A percentile compares a stretch with the other conserved stretches of the same genome.
Evolutionary conservation across 306 rosid genomes (phyloP).

Genomic region (Ziziphus jujuba): DNA sequence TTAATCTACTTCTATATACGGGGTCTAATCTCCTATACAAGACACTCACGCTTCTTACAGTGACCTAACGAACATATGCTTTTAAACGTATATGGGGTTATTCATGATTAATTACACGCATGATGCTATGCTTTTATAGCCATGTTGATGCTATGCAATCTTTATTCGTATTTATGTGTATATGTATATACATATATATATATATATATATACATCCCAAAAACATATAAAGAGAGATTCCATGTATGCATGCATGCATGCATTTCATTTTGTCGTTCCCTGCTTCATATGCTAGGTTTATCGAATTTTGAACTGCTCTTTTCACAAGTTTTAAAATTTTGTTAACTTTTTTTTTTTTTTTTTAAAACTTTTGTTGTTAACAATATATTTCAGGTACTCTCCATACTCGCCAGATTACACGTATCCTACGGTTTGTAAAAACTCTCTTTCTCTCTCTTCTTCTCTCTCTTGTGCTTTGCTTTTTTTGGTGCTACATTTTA

Average conservation of each 20-base stretch:
- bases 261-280: too few relatives aligned
- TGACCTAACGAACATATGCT: too few relatives aligned
- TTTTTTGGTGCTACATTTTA: slow-evolving; percentile 4
- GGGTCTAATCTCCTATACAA: not conserved
- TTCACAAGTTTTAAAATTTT: too few relatives aligned
- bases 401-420: slow-evolving; percentile 90
- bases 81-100: too few relatives aligned
- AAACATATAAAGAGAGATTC: too few relatives aligned
- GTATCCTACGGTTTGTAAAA: slow-evolving; percentile 71
- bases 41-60: too few relatives aligned
- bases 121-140: too few relatives aligned
- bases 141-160: too few relatives aligned
- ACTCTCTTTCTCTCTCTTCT: slow-evolving; percentile 11
- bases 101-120: not conserved
- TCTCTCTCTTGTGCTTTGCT: slow-evolving; percentile 2
- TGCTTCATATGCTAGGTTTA: too few relatives aligned
- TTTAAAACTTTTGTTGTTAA: not conserved
- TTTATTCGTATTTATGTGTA: not conserved
- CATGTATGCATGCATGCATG: slow-evolving; percentile 15
- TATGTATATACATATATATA: not conserved
- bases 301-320: too few relatives aligned
- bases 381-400: slow-evolving; percentile 72
- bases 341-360: too few relatives aligned
- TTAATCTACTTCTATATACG: slow-evolving; percentile 15
- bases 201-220: too few relatives aligned